Evolutionary conservation across 179 eudicot species (phyloP), one percentile per base, ranked within the genome.

Genomic region (Beta macrorhiza): DNA sequence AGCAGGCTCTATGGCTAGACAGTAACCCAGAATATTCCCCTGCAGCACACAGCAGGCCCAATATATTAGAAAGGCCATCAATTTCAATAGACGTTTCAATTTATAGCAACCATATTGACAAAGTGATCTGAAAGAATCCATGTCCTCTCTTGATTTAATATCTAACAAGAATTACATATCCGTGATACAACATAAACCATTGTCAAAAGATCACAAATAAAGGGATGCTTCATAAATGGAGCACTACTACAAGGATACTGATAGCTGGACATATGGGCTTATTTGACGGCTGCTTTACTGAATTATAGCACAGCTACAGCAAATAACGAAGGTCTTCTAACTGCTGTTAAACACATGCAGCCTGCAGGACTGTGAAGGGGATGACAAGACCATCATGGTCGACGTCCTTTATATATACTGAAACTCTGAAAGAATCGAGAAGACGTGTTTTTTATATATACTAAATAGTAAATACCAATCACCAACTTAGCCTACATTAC

Each of bases 1-100:
- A 59, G 87, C 72, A 57, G 87, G 79, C 82, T 91, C 92, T 77
- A 96, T 70, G 63, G 98, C 93, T 79, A 96, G 90, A 89, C 98
- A 96, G 86, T 88, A 91, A 81, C 93, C 98, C 79, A 81, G 79
- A 37, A 85, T 58, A 58, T 5, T 70, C 75, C 86, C 98, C 99
- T 96, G 90, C 85, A 88, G 68, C n/a, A 64, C 13, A 8, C 8
- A 72, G 58, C 76, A 71, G 42, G 44, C 65, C 2, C 75, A 37
- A 57, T 58, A 62, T 51, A 17, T 74, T 62, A 42, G n/a, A 12
- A 15, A 71, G n/a, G 51, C 6, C 75, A 76, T n/a, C 69, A 71
- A 6, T 6, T 52, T 45, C 57, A 62, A 71, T 3, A 20, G 67
- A 79, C 29, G 16, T n/a, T 69, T 68, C 65, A 20, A 67, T 64